Evolutionary conservation across 768 basidiomycete genomes (phyloP).

Genomic region (Ephemerocybe angulata): DNA sequence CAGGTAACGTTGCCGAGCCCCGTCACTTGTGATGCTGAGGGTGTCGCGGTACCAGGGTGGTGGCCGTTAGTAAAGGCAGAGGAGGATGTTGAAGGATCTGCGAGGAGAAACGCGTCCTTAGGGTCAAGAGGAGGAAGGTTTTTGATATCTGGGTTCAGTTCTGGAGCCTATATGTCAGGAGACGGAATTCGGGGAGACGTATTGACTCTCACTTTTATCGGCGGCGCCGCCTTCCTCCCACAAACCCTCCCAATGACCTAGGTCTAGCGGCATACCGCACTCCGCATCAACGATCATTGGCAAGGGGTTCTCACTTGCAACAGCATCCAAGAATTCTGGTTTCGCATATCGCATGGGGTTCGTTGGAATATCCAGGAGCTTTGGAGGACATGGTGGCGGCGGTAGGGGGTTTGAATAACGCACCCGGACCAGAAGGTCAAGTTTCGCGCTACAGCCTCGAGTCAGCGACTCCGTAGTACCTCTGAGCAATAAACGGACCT

Average conservation of each 20-base stretch:
- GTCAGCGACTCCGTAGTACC: conserved; percentile 6
- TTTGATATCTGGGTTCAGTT: conserved; percentile 62
- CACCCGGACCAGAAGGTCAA: conserved; percentile 89
- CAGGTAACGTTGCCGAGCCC: conserved; percentile 69
- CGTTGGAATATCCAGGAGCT: conserved; percentile 89
- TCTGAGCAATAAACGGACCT: conserved; percentile 30
- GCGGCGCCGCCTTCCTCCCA: conserved; percentile 81
- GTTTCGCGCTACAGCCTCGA: conserved; percentile 46
- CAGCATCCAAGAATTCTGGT: conserved; percentile 77
- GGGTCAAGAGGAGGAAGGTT: conserved; percentile 64
- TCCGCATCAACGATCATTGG: conserved; percentile 98
- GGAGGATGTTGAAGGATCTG: conserved; percentile 53
- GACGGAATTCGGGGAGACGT: not conserved
- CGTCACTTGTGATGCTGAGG: conserved; percentile 16
- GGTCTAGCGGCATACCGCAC: conserved; percentile 92
- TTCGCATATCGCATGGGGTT: conserved; percentile 83
- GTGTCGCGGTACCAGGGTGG: conserved; percentile 40
- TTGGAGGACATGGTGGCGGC: conserved; percentile 94
- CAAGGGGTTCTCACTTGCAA: conserved; percentile 76
- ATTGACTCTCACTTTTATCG: conserved; percentile 53
- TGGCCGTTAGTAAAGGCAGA: conserved; percentile 37
- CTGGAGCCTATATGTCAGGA: conserved; percentile 14
- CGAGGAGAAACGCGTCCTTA: conserved; percentile 71
- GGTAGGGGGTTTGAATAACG: conserved; percentile 94
- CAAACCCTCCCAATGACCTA: conserved; percentile 76